Percentiles rank a stretch among this genome's conserved stretches.
These are phyloP conservation scores for Vaccinium darrowii DNA, from an alignment of 148 eudicot genomes.

Conservation along the genomic window DNA sequence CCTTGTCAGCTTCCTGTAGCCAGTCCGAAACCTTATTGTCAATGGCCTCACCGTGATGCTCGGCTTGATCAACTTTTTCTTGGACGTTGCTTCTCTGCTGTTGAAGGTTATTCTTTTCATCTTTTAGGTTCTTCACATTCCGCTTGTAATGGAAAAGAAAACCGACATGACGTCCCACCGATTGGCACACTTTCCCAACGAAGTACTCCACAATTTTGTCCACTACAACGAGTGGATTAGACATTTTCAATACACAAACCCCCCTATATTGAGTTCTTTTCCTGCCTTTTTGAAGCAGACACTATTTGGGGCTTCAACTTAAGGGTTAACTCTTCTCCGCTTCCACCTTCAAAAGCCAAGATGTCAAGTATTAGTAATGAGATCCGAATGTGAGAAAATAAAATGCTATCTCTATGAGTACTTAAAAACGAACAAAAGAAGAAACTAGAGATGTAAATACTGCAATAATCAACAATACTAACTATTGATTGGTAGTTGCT, in stretches of 20 bases:
- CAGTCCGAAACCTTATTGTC: not conserved
- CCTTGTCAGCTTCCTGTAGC: not conserved
- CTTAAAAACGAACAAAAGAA: not conserved
- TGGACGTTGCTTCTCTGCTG: not conserved
- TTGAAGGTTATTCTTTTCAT: not conserved
- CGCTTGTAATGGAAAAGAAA: not conserved
- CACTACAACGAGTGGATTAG: no score
- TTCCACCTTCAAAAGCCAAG: not conserved
- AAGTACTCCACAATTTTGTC: no score
- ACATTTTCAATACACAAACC: not conserved
- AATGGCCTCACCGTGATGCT: not conserved
- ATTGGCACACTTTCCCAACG: not conserved
- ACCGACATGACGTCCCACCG: not conserved
- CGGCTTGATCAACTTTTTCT: not conserved
- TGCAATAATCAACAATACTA: not conserved
- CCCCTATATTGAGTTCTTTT: not conserved
- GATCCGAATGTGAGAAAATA: not conserved
- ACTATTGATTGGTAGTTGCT: no score
- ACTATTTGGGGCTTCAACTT: no score
- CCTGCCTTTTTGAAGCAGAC: not conserved
- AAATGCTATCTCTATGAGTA: not conserved
- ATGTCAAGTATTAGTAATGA: no score
- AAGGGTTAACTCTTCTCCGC: no score
- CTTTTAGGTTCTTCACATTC: not conserved
- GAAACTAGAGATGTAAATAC: no score